phyloP scores from a whole-genome alignment of 2,329 filamentous ascomycete species.

The Aureobasidium sp. region DNA sequence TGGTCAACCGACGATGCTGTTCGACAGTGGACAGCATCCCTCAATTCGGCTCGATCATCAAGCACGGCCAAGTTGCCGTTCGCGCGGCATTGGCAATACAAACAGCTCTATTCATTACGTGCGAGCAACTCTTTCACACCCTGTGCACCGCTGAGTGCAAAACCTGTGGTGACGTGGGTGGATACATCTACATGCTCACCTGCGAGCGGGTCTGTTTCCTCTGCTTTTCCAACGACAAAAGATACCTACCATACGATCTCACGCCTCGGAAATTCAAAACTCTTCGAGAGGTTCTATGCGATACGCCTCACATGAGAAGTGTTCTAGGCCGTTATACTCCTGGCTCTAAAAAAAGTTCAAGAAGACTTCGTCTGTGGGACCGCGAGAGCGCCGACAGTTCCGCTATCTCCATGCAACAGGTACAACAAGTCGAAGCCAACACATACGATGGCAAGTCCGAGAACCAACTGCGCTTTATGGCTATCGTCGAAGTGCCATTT shows the following conservation, averaged over 20 bases:
- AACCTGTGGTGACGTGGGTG: conserved; percentile 33
- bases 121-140: conserved; percentile 28
- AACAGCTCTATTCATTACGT: conserved; percentile 26
- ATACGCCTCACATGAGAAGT: conserved; percentile 13
- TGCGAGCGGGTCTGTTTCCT: conserved; percentile 36
- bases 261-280: conserved; percentile 11
- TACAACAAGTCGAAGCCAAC: background rate
- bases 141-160: conserved; percentile 30
- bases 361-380: background rate
- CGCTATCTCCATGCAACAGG: background rate
- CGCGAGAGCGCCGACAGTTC: background rate
- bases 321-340: conserved; percentile 22
- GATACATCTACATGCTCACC: conserved; percentile 35
- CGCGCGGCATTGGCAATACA: conserved; percentile 21
- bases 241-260: conserved; percentile 27
- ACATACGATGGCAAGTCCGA: background rate
- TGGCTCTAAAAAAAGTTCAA: conserved; percentile 2
- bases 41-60: background rate
- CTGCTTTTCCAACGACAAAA: conserved; percentile 28
- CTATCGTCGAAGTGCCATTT: background rate
- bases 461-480: background rate
- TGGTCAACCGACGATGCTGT: conserved; percentile 32
- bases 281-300: conserved; percentile 11
- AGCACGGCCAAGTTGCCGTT: background rate
- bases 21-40: conserved; percentile 26